Conservation (phyloP, 345 rosid genomes). For the Firmiana major region DNA sequence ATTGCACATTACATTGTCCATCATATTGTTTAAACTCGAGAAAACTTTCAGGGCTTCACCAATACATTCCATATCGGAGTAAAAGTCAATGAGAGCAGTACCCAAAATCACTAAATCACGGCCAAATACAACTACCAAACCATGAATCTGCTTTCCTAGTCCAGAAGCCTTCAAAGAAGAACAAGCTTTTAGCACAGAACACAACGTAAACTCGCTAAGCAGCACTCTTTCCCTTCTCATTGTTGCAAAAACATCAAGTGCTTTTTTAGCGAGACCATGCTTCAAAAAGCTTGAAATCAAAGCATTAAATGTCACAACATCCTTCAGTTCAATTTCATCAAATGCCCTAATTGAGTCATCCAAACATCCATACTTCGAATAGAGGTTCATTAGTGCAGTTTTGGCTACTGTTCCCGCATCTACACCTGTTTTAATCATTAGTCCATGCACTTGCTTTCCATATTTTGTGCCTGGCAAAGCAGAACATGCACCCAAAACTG, state of each 20-base stretch:
- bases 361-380: conserved; percentile 51
- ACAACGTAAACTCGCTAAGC: conserved; percentile 67
- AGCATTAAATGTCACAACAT: conserved; percentile 74
- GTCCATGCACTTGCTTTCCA: conserved; percentile 71
- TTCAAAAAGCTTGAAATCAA: conserved; percentile 61
- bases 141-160: conserved; percentile 77
- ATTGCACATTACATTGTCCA: conserved; percentile 56
- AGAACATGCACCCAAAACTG: conserved; percentile 62
- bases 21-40: conserved; percentile 24
- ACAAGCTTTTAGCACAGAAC: conserved; percentile 57
- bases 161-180: conserved; percentile 26
- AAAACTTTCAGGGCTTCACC: conserved; percentile 61
- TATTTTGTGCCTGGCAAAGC: conserved; percentile 35
- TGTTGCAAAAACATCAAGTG: conserved; percentile 45
- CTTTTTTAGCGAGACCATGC: conserved; percentile 48
- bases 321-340: conserved; percentile 46
- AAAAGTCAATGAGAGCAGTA: conserved; percentile 68
- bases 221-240: conserved; percentile 51
- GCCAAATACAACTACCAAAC: conserved; percentile 57
- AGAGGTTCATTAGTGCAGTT: conserved; percentile 71
- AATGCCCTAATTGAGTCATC: conserved; percentile 48
- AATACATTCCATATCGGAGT: conserved; percentile 46
- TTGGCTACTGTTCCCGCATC: conserved; percentile 52
- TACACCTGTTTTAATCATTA: conserved; percentile 58
- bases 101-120: conserved; percentile 67